phyloP scores from a whole-genome alignment of 257 asterid genomes.

The Galeopsis tetrahit region DNA sequence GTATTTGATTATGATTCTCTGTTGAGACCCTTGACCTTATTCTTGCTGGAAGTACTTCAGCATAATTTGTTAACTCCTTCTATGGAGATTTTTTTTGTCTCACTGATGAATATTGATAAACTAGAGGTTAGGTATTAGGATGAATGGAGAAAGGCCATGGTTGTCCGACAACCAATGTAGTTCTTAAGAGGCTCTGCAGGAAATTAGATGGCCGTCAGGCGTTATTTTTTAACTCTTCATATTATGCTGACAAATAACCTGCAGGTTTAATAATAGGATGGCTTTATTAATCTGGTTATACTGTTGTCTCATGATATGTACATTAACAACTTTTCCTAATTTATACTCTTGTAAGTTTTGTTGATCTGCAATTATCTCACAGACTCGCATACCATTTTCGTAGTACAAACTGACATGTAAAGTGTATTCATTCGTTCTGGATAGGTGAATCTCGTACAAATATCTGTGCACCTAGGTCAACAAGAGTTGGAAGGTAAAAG shows the following conservation, averaged over 20 bases:
- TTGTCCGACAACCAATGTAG: not conserved
- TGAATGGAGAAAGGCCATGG: not conserved
- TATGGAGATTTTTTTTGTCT: too few species aligned
- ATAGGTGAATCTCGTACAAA: conserved; percentile 97
- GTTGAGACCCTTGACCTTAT: too few species aligned
- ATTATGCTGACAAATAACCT: not conserved
- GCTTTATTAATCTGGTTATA: not conserved
- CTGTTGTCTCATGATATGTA: not conserved
- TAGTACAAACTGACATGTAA: conserved; percentile 18
- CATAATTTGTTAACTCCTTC: not conserved
- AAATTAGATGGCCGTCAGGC: not conserved
- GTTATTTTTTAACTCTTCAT: not conserved
- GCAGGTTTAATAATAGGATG: not conserved
- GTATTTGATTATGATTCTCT: too few species aligned
- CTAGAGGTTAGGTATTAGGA: not conserved
- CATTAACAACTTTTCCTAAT: not conserved
- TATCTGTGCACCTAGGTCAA: conserved; percentile 94
- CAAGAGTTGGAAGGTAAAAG: conserved; percentile 99
- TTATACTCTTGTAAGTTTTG: not conserved
- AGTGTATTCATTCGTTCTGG: conserved; percentile 32
- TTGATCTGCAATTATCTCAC: not conserved
- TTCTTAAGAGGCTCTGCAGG: too few species aligned
- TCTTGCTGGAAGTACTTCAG: not conserved
- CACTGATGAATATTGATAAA: not conserved
- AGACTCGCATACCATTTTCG: not conserved